Evolutionary conservation across 2,329 filamentous ascomycete species (phyloP).

Genomic region (Venturia oleaginea): DNA sequence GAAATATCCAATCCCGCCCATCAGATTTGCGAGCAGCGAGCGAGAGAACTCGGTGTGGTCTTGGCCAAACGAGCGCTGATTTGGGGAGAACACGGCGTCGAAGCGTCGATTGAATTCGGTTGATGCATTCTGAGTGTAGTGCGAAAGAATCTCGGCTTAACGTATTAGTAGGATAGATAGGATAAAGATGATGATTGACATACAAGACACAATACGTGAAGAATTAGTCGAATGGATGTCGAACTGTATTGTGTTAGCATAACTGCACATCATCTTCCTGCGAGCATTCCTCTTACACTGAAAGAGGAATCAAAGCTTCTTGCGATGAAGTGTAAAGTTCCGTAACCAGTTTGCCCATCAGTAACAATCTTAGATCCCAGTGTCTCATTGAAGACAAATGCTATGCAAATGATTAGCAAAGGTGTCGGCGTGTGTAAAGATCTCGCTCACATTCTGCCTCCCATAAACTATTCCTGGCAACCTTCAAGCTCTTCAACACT

Average conservation of each 20-base stretch:
- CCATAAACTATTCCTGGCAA: constrained; percentile 67
- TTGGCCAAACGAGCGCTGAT: constrained; percentile 63
- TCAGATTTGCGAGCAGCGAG: constrained; percentile 86
- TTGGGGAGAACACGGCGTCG: constrained; percentile 58
- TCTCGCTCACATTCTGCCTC: constrained; percentile 57
- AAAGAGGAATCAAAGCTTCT: constrained; percentile 87
- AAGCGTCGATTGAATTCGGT: constrained; percentile 68
- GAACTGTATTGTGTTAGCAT: background rate
- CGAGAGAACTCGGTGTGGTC: constrained; percentile 74
- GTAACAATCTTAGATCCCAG: constrained; percentile 56
- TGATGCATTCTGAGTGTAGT: constrained; percentile 57
- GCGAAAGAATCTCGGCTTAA: constrained; percentile 51
- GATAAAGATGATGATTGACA: background rate
- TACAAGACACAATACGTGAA: background rate
- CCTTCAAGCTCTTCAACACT: constrained; percentile 51
- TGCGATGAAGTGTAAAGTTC: constrained; percentile 82
- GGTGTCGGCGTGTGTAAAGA: constrained; percentile 17
- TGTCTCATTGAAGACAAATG: background rate
- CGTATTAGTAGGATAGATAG: background rate
- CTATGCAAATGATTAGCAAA: background rate
- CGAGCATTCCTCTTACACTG: constrained; percentile 37
- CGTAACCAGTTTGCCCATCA: constrained; percentile 54
- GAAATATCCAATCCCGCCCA: constrained; percentile 94
- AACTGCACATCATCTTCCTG: background rate
- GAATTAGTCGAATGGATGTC: background rate